Conservation (phyloP, 345 rosid genomes). For the Zanthoxylum bungeanum region DNA sequence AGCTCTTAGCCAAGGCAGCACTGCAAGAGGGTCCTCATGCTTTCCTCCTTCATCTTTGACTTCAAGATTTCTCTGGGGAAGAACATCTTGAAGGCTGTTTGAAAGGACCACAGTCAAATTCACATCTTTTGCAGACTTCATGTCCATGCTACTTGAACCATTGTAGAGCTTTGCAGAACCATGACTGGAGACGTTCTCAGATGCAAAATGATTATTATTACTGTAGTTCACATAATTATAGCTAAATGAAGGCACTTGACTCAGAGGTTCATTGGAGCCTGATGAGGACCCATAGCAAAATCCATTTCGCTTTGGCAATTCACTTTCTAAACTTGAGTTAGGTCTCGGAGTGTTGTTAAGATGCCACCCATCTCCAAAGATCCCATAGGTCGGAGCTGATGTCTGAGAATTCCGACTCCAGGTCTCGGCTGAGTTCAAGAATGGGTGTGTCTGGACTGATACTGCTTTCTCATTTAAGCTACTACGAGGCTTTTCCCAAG, state of each 20-base stretch:
- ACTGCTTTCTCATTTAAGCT: constrained; percentile 55
- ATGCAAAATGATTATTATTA: constrained; percentile 25
- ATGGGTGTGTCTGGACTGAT: constrained; percentile 46
- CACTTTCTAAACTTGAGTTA: constrained; percentile 43
- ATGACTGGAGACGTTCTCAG: constrained; percentile 25
- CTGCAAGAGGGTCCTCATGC: constrained; percentile 33
- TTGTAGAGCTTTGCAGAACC: constrained; percentile 29
- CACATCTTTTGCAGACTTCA: constrained; percentile 35
- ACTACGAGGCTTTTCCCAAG: constrained; percentile 51
- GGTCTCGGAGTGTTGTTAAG: constrained; percentile 36
- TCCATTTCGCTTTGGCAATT: constrained; percentile 47
- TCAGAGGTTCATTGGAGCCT: constrained; percentile 40
- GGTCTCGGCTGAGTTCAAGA: constrained; percentile 45
- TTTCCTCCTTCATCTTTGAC: constrained; percentile 44
- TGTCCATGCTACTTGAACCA: constrained; percentile 28
- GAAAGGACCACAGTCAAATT: constrained; percentile 47
- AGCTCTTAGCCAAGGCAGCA: constrained; percentile 70
- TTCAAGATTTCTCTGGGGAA: constrained; percentile 26
- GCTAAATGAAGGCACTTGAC: constrained; percentile 23
- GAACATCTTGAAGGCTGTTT: constrained; percentile 37
- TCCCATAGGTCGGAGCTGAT: constrained; percentile 47
- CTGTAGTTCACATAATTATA: constrained; percentile 30
- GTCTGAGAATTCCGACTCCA: constrained; percentile 39
- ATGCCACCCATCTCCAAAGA: constrained; percentile 53
- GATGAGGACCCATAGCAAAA: constrained; percentile 49